A percentile compares a stretch with the other conserved stretches of the same genome.
These are phyloP conservation scores for Massarina eburnea DNA, from an alignment of 2,329 filamentous ascomycete genomes.

Conservation along the genomic window DNA sequence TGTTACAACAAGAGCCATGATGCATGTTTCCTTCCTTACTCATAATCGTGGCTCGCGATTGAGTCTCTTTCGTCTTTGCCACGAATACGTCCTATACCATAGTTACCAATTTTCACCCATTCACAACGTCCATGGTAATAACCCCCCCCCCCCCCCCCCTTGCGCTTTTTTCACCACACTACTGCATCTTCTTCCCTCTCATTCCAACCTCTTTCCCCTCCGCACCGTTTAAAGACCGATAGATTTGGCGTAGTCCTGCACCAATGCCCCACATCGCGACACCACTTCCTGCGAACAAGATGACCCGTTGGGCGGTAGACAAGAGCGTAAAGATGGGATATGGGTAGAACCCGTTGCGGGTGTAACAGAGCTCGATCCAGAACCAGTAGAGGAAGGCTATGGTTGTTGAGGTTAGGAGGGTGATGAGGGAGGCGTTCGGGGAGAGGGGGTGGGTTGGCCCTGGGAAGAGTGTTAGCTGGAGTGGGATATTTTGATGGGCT, in stretches of 20 bases:
- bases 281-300: constrained; percentile 71
- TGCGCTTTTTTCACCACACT: not conserved
- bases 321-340: constrained; percentile 81
- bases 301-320: constrained; percentile 63
- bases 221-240: constrained; percentile 65
- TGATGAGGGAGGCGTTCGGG: constrained; percentile 53
- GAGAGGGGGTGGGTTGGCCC: constrained; percentile 54
- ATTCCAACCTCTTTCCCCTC: constrained; percentile 19
- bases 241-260: constrained; percentile 67
- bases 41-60: too few species aligned
- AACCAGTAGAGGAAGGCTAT: constrained; percentile 72
- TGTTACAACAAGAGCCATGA: too few species aligned
- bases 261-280: constrained; percentile 72
- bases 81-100: too few species aligned
- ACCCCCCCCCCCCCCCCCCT: too few species aligned
- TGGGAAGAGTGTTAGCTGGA: not conserved
- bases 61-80: too few species aligned
- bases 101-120: too few species aligned
- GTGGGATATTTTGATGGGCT: not conserved
- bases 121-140: not conserved
- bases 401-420: constrained; percentile 58
- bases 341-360: constrained; percentile 72
- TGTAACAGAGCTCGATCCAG: constrained; percentile 74
- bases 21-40: too few species aligned
- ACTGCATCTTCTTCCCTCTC: constrained; percentile 26